Base-by-base conservation (phyloP, 345 rosid genomes). In the Eucalyptus erythrocorys region DNA sequence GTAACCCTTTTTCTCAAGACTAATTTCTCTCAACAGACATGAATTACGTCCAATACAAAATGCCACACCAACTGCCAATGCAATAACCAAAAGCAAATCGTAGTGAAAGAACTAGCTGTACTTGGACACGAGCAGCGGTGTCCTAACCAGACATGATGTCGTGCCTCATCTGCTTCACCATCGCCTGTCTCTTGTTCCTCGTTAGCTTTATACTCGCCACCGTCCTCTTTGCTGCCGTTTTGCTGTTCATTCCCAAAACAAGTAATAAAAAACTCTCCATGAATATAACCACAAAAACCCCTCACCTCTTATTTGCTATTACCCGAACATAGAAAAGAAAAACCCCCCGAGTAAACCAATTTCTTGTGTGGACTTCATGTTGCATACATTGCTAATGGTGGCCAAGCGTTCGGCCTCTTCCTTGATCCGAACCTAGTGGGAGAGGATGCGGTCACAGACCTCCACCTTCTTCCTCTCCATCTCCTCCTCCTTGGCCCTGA, bases 131-230 rank as follows among this genome's bases (percentile, higher is more conserved):
- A 93, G 97, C 99, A 27, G 99, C 95, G 90, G 96, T 95, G 17
- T 96, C 99, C 89, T 96, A 96, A 91, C 98, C 94, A n/a, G 99
- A 86, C 14, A 97, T 97, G 86, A 96, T 94, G 94, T 96, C 99
- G 45, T 96, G 97, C 85, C 96, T 94, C 99, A 96, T 96, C 87
- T 96, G 98, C 96, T 92, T 94, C 90, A 96, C 96, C 88, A 95
- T 96, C 57, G 91, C 97, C 94, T 94, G 91, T 88, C 99, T 93
- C 90, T 96, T 96, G 93, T 95, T 97, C 92, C 96, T 94, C 87
- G 96, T 89, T 42, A 97, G 91, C 94, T 97, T 96, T 45, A 97
- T 97, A 92, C 99, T 93, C 86, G 98, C 98, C 89, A 97, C 97
- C 59, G 96, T 94, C 98, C 96, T 96, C 90, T 95, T 96, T 86